Percentiles rank a stretch among this genome's conserved stretches.
phyloP scores from a whole-genome alignment of 2,329 filamentous ascomycete genomes.

The Magnaporthiopsis rhizophila region DNA sequence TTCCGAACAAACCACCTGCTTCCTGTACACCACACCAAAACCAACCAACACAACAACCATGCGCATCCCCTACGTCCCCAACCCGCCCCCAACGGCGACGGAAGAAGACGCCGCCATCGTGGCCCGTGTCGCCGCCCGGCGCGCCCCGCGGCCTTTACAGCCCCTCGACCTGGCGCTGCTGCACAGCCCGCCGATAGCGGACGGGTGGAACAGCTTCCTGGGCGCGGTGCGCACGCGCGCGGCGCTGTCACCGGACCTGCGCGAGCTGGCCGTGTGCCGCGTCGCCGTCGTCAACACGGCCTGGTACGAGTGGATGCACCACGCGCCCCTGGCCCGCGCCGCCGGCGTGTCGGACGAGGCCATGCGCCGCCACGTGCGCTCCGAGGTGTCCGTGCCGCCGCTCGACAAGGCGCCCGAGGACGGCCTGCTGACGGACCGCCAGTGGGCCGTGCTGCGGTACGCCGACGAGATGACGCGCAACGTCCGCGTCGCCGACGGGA shows the following conservation, averaged over 20 bases:
- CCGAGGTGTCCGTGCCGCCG: constrained; percentile 22
- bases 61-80: constrained; percentile 58
- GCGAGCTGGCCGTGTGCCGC: constrained; percentile 73
- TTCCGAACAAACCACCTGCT: background rate
- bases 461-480: constrained; percentile 78
- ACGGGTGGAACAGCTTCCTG: constrained; percentile 67
- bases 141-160: constrained; percentile 61
- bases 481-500: constrained; percentile 59
- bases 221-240: constrained; percentile 53
- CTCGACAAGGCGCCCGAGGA: constrained; percentile 20
- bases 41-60: constrained; percentile 30
- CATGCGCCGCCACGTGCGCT: constrained; percentile 31
- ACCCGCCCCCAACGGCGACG: constrained; percentile 36
- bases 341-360: constrained; percentile 48
- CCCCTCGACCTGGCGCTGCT: constrained; percentile 69
- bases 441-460: constrained; percentile 64
- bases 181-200: constrained; percentile 65
- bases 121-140: constrained; percentile 55
- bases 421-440: constrained; percentile 40
- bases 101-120: constrained; percentile 48
- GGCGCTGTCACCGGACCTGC: constrained; percentile 43
- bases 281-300: constrained; percentile 74
- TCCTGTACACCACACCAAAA: constrained; percentile 8
- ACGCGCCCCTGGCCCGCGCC: constrained; percentile 57
- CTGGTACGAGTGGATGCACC: constrained; percentile 79